Conservation (phyloP, 768 basidiomycete genomes). For the Cystobasidium tubakii region DNA sequence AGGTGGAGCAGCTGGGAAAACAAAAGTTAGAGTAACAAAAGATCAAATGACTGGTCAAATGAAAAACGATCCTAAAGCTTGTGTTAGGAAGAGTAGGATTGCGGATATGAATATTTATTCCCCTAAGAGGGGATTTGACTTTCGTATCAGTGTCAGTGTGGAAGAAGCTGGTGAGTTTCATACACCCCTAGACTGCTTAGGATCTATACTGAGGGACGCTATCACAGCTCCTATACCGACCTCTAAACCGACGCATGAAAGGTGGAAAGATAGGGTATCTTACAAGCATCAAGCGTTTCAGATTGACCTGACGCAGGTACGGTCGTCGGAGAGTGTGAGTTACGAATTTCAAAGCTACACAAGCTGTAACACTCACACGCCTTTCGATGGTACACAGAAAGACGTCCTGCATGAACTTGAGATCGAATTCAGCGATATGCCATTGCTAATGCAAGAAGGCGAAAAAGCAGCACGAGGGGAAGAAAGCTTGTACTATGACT, state of each 20-base stretch:
- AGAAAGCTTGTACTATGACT: slow-evolving; percentile 75
- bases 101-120: slow-evolving; percentile 81
- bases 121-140: slow-evolving; percentile 77
- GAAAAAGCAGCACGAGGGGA: slow-evolving; percentile 59
- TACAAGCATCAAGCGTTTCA: slow-evolving; percentile 89
- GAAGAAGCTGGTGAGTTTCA: slow-evolving; percentile 70
- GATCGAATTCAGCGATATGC: slow-evolving; percentile 68
- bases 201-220: background rate
- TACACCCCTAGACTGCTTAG: background rate
- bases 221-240: slow-evolving; percentile 31
- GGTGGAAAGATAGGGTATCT: slow-evolving; percentile 81
- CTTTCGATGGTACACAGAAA: background rate
- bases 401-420: slow-evolving; percentile 65
- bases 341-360: slow-evolving; percentile 42
- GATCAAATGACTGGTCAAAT: slow-evolving; percentile 45
- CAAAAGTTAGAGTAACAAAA: slow-evolving; percentile 11
- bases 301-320: slow-evolving; percentile 91
- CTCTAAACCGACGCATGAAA: slow-evolving; percentile 36
- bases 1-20: background rate
- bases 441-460: slow-evolving; percentile 65
- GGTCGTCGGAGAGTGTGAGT: slow-evolving; percentile 49
- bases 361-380: background rate
- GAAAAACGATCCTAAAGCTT: slow-evolving; percentile 41
- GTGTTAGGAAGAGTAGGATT: slow-evolving; percentile 72
- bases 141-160: slow-evolving; percentile 85